Evolutionary conservation across 768 basidiomycete genomes (phyloP).

Genomic region (Tephrocybe sp.): DNA sequence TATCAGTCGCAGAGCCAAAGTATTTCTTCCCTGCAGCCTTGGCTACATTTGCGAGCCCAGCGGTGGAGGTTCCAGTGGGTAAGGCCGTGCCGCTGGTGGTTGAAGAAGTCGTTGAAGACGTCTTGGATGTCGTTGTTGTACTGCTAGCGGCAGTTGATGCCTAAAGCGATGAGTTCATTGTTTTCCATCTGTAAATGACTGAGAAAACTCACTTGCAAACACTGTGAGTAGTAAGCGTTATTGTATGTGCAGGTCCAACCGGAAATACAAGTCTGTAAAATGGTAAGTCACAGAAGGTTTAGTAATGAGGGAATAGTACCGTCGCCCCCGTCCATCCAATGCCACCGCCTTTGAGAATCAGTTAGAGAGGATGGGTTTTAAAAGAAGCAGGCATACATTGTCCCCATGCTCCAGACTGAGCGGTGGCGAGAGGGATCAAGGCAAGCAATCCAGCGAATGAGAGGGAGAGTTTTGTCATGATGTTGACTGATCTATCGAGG

Average conservation of each 20-base stretch:
- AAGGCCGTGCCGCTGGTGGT: neutral
- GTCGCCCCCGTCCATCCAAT: conserved; percentile 28
- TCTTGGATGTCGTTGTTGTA: conserved; percentile 1
- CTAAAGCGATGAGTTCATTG: neutral
- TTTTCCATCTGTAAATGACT: neutral
- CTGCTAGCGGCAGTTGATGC: conserved; percentile 2
- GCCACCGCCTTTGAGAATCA: conserved; percentile 20
- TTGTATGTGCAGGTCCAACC: conserved; percentile 34
- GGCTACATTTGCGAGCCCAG: conserved; percentile 47
- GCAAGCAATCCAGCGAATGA: conserved; percentile 25
- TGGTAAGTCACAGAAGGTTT: neutral
- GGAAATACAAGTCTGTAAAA: conserved; percentile 34
- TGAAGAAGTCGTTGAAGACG: neutral
- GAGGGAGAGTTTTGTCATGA: conserved; percentile 19
- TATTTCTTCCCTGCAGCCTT: conserved; percentile 43
- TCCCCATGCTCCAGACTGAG: conserved; percentile 29
- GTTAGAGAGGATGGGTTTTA: neutral
- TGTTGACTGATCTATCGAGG: neutral
- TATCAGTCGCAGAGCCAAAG: conserved; percentile 52
- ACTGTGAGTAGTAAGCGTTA: conserved; percentile 45
- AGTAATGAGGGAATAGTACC: conserved; percentile 12
- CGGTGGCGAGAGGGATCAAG: conserved; percentile 21
- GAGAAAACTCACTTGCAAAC: conserved; percentile 27
- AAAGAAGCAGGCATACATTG: conserved; percentile 25
- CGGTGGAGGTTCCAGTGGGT: conserved; percentile 19